Evolutionary conservation across 768 basidiomycete genomes (phyloP), one percentile per base, ranked within the genome.

Genomic region (Udeniomyces megalosporus): DNA sequence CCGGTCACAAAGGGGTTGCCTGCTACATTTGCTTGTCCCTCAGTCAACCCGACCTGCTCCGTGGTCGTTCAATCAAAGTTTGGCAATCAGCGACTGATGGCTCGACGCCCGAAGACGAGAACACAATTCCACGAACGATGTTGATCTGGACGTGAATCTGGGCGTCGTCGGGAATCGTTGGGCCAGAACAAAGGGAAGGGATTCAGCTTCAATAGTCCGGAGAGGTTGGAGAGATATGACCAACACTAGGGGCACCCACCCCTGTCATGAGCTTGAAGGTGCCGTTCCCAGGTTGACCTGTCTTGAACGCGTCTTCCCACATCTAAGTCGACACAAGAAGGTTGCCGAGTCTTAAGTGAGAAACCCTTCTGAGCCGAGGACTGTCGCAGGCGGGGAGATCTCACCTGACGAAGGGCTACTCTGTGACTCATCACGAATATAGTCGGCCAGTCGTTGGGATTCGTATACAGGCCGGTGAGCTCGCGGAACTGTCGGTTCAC

Each of bases 1-100:
- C 55, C 55, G 17, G 55, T 57, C 8, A 57, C 55, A 28, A 56
- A 56, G 4, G 55, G 55, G 20, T 57, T 57, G 8, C 28, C n/a
- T 26, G 29, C 46, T 28, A 44, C 44, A 44, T 57, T 57, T 29
- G 28, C 44, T 45, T 38, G 38, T 26, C 55, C 55, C 28, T 57
- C 55, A 17, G 38, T 57, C 12, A 57, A 44, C 3, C 55, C 55
- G n/a, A n/a, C n/a, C n/a, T n/a, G n/a, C n/a, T n/a, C n/a, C n/a
- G n/a, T n/a, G n/a, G n/a, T n/a, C n/a, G n/a, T n/a, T n/a, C n/a
- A n/a, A n/a, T n/a, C n/a, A n/a, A n/a, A n/a, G n/a, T n/a, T n/a
- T n/a, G n/a, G n/a, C n/a, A n/a, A n/a, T n/a, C n/a, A n/a, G n/a
- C n/a, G n/a, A n/a, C n/a, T n/a, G n/a, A n/a, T n/a, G n/a, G n/a